Base-by-base conservation (phyloP, 1,284 basidiomycete genomes). In the Irpex lacteus region DNA sequence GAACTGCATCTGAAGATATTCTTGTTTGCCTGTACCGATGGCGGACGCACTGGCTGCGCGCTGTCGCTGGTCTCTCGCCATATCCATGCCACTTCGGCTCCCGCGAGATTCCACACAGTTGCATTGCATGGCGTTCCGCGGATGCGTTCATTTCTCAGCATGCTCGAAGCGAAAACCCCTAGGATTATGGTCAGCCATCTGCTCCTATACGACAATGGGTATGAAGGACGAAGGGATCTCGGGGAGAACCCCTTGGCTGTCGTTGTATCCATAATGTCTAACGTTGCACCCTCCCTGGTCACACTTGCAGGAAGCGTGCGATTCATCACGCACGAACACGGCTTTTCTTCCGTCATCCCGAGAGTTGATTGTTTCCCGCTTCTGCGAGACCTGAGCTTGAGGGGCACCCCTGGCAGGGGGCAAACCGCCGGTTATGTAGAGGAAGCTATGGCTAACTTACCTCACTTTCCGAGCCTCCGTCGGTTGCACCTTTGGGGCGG, bases 21-120 rank as follows among this genome's bases (percentile, higher is more conserved):
- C 18, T 15, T n/a, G 11, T 36, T 34, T 13, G 60, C 60, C 5
- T 61, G 60, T 40, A 61, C 60, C 5, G 60, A 61, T 15, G 60
- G 60, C 11, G 60, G 60, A 21, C 38, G 38, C 49, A 61, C 50
- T 2, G 60, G 60, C 9, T n/a, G 50, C 34, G 52, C 60, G 5
- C 60, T 61, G 4, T 50, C 60, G 7, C 11, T 37, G 4, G 60
- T 61, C 19, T 61, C 60, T 6, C 60, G 19, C 50, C 18, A 8
- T 18, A 37, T 61, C 36, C 60, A 54, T n/a, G 26, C 40, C 40
- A 44, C 40, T 2, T 44, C 40, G 1, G 8, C 40, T 15, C 40
- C 40, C 8, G 40, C 15, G 11, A 44, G 15, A 5, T 44, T 44
- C 15, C 40, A 44, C 40, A 44, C 40, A 9, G 40, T 44, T 15